Evolutionary conservation across 176 grass and related monocot genomes (phyloP).

Genomic region (Phragmites australis): DNA sequence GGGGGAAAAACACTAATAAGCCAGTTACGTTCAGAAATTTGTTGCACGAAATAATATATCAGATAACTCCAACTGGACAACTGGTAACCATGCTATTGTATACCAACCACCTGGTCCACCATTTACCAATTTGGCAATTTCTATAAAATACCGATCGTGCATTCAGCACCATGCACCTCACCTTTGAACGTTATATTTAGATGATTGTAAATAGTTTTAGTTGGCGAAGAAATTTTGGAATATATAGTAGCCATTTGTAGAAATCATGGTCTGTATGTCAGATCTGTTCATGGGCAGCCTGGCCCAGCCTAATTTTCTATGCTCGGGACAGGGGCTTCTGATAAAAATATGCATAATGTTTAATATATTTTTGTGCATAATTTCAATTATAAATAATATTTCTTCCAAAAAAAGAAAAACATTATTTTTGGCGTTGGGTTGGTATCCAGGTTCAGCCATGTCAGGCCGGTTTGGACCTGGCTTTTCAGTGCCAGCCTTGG

Average conservation of each 20-base stretch:
- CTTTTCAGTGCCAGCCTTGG: background rate
- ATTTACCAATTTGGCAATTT: slow-evolving; percentile 12
- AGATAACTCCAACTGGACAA: background rate
- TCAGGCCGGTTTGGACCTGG: background rate
- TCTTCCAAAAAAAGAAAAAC: background rate
- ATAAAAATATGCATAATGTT: background rate
- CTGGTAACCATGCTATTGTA: background rate
- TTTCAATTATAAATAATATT: background rate
- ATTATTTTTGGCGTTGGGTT: background rate
- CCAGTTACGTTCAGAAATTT: background rate
- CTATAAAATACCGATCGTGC: slow-evolving; percentile 10
- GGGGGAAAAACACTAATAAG: background rate
- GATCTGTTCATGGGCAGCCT: background rate
- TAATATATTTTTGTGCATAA: background rate
- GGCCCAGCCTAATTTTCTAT: background rate
- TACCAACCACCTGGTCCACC: background rate
- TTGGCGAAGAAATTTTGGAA: slow-evolving; percentile 16
- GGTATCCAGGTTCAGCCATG: background rate
- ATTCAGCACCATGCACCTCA: slow-evolving; percentile 9
- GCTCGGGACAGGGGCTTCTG: background rate
- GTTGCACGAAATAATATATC: background rate
- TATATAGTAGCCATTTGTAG: slow-evolving; percentile 19
- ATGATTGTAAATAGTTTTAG: slow-evolving; percentile 20
- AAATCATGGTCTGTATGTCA: background rate
- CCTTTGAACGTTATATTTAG: background rate